Base-by-base conservation (phyloP, 306 rosid species). In the Cucurbita pepo region DNA sequence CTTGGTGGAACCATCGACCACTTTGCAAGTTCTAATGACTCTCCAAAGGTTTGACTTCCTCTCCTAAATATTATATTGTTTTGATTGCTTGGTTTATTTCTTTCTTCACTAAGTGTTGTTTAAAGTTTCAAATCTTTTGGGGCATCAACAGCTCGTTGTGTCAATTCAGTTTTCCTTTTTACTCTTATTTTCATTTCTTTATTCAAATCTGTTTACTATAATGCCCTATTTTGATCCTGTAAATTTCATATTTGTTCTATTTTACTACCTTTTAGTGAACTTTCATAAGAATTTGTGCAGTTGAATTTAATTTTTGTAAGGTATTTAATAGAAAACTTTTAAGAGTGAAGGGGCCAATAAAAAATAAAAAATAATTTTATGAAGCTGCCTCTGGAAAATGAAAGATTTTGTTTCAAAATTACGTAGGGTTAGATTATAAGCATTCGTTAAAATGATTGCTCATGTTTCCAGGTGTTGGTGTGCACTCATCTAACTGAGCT, bases 401-500 rank as follows among this genome's bases (percentile, higher is more conserved):
- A 44, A 21, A 25, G 38, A 16, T 57, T 21, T 19, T 34, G 14
- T 56, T 47, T 72, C 51, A 34, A 11, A 56, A 47, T 47, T 51
- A 18, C 8, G n/a, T 21, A 34, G 56, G 58, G 45, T 47, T 16
- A 15, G 73, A 63, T 25, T 57, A 40, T 58, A 41, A 50, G 45
- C 15, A 5, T 0, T 16, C 61, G 44, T 21, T 45, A 14, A 71
- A 43, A 69, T 50, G 41, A n/a, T 56, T 75, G 53, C 47, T 66
- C 30, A 59, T 81, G 21, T 67, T 73, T 69, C 79, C 79, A 94
- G 98, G 98, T 89, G 83, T 82, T 94, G 34, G 87, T 87, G 82
- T 89, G 96, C 84, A 94, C 97, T 71, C 98, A 94, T 90, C 84
- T 94, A 78, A 86, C 96, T 36, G 98, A 94, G 87, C 77, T 94